These are phyloP conservation scores for Trametes cubensis DNA, from an alignment of 768 basidiomycete species.

Conservation along the genomic window DNA sequence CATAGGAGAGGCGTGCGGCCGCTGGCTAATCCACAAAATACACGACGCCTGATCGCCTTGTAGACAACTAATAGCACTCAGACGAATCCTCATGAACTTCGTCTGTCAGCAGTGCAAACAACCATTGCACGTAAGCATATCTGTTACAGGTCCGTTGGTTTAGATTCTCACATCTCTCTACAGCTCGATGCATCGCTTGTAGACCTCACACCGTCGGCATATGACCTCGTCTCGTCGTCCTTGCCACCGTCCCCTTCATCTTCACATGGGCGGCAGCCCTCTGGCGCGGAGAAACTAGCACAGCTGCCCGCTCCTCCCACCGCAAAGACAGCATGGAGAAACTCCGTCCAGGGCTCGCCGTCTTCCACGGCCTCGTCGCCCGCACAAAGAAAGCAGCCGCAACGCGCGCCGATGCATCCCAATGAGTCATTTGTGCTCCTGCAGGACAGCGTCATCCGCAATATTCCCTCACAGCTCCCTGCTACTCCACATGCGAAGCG, in stretches of 20 bases:
- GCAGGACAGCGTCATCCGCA: slow-evolving; percentile 78
- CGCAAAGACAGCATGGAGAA: slow-evolving; percentile 66
- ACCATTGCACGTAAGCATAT: slow-evolving; percentile 67
- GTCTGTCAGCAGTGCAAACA: slow-evolving; percentile 92
- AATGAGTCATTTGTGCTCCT: slow-evolving; percentile 91
- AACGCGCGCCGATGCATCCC: slow-evolving; percentile 56
- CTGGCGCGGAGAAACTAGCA: slow-evolving; percentile 49
- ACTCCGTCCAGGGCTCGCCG: slow-evolving; percentile 46
- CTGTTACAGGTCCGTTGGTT: not conserved
- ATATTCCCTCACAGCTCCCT: slow-evolving; percentile 61
- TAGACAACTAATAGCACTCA: no score
- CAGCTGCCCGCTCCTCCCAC: slow-evolving; percentile 52
- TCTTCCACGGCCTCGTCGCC: slow-evolving; percentile 48
- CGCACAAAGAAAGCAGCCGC: slow-evolving; percentile 62
- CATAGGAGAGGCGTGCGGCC: no score
- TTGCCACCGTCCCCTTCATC: slow-evolving; percentile 57
- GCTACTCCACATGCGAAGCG: slow-evolving; percentile 49
- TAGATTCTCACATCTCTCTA: no score
- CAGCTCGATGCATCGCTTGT: slow-evolving; percentile 91
- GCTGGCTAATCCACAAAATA: no score
- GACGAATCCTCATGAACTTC: slow-evolving; percentile 41
- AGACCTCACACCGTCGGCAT: slow-evolving; percentile 82
- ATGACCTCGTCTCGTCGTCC: slow-evolving; percentile 79
- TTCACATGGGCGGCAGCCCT: slow-evolving; percentile 39
- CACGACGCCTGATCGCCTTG: no score